Percentiles rank a stretch among this genome's conserved stretches.
Conservation (phyloP, 768 basidiomycete genomes). For the Boletus patriciae region DNA sequence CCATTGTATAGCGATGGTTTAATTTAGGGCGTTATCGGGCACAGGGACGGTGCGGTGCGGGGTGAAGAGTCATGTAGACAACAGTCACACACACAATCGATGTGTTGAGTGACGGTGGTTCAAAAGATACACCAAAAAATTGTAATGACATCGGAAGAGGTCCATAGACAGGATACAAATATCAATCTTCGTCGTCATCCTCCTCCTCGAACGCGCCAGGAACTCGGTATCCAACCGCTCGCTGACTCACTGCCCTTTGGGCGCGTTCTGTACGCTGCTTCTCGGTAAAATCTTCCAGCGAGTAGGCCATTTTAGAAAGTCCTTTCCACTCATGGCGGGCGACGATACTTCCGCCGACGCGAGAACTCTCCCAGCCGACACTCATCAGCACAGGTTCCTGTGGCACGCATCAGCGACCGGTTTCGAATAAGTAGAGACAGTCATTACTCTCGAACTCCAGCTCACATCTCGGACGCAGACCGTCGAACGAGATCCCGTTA, state of each 20-base stretch:
- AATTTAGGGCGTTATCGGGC: neutral
- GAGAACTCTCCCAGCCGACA: slow-evolving; percentile 77
- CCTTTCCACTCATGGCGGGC: slow-evolving; percentile 98
- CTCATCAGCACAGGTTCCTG: slow-evolving; percentile 91
- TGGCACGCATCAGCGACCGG: neutral
- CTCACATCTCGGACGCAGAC: slow-evolving; percentile 89
- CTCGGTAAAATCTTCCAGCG: slow-evolving; percentile 75
- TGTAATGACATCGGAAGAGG: neutral
- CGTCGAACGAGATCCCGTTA: slow-evolving; percentile 27
- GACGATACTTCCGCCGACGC: slow-evolving; percentile 64
- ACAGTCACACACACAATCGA: no score
- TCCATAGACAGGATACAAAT: no score
- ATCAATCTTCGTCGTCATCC: neutral
- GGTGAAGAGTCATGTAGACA: neutral
- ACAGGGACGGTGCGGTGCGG: neutral
- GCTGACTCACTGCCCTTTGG: slow-evolving; percentile 22
- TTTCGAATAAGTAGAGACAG: neutral
- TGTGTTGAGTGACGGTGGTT: neutral
- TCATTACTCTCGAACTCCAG: slow-evolving; percentile 83
- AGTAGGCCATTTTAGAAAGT: slow-evolving; percentile 63
- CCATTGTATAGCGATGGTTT: slow-evolving; percentile 9
- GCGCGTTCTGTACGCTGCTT: slow-evolving; percentile 41
- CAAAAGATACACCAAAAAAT: neutral
- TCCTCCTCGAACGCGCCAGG: slow-evolving; percentile 30
- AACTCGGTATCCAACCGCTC: slow-evolving; percentile 10